phyloP scores from a whole-genome alignment of 371 early-diverging fungal species.

The Mortierella sp. region DNA sequence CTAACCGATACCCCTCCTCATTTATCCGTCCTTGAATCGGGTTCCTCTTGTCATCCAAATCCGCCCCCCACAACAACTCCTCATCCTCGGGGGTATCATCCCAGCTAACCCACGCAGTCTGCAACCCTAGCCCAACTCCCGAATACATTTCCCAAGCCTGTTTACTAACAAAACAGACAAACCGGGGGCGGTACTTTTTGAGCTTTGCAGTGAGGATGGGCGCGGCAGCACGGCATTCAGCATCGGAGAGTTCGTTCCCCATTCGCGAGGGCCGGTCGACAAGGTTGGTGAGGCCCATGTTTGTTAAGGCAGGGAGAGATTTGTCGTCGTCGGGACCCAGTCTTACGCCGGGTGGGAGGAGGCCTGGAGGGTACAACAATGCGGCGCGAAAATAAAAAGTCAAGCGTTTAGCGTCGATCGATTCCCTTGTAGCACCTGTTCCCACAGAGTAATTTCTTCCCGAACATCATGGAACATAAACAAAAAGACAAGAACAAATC shows the following conservation, averaged over 20 bases:
- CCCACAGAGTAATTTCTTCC: not conserved
- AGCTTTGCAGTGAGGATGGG: constrained; percentile 76
- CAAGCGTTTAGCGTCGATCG: not conserved
- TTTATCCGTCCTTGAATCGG: constrained; percentile 34
- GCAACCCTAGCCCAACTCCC: constrained; percentile 44
- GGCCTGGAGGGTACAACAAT: constrained; percentile 13
- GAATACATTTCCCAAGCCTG: constrained; percentile 77
- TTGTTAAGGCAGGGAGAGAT: constrained; percentile 61
- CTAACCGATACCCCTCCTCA: constrained; percentile 35
- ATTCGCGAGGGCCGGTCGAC: constrained; percentile 70
- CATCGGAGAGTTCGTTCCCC: constrained; percentile 67
- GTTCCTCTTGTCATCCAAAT: constrained; percentile 7
- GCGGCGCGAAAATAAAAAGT: not conserved
- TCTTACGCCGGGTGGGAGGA: constrained; percentile 41
- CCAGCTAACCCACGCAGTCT: constrained; percentile 55
- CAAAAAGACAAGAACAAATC: too few relatives aligned
- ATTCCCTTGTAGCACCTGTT: not conserved
- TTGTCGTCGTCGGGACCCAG: constrained; percentile 65
- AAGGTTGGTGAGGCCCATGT: constrained; percentile 80
- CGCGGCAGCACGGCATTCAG: constrained; percentile 73
- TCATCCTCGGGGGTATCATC: constrained; percentile 41
- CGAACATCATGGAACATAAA: too few relatives aligned
- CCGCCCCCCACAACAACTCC: not conserved
- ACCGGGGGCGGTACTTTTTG: constrained; percentile 66
- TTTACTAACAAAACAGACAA: constrained; percentile 83